These are phyloP conservation scores for Hirschfeldia incana DNA, from an alignment of 345 rosid genomes.

Conservation along the genomic window DNA sequence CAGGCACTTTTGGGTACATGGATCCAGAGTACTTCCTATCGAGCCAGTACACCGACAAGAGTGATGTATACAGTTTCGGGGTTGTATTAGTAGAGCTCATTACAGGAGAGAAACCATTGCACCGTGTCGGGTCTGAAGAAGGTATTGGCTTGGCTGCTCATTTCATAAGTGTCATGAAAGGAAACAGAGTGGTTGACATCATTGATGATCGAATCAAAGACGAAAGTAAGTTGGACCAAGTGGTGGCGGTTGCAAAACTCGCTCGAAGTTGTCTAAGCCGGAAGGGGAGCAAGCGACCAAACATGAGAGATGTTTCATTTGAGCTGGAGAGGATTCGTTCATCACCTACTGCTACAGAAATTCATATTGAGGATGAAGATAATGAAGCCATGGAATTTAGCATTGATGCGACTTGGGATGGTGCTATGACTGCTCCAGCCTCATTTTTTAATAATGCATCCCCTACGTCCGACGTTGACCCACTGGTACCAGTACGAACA, in stretches of 20 bases:
- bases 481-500: conserved; percentile 18
- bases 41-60: conserved; percentile 36
- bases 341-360: neutral
- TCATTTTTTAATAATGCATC: conserved; percentile 7
- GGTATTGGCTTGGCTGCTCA: conserved; percentile 35
- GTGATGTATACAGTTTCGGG: conserved; percentile 56
- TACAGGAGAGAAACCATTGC: conserved; percentile 39
- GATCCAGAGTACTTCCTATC: too few relatives aligned
- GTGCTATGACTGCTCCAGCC: conserved; percentile 20
- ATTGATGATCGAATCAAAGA: conserved; percentile 33
- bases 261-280: conserved; percentile 13
- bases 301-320: conserved; percentile 42
- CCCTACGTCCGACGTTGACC: conserved; percentile 12
- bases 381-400: conserved; percentile 5
- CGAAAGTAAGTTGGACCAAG: conserved; percentile 1
- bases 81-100: conserved; percentile 48
- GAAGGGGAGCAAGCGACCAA: conserved; percentile 41
- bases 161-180: conserved; percentile 36
- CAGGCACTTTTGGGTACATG: too few relatives aligned
- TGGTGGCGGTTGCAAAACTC: conserved; percentile 37
- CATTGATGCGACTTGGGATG: conserved; percentile 25
- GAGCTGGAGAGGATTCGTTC: conserved; percentile 32
- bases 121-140: conserved; percentile 28
- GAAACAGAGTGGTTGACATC: conserved; percentile 21
- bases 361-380: neutral